Conservation (phyloP, 1,139 yeast genomes). For the Pneumocystis carinii region DNA sequence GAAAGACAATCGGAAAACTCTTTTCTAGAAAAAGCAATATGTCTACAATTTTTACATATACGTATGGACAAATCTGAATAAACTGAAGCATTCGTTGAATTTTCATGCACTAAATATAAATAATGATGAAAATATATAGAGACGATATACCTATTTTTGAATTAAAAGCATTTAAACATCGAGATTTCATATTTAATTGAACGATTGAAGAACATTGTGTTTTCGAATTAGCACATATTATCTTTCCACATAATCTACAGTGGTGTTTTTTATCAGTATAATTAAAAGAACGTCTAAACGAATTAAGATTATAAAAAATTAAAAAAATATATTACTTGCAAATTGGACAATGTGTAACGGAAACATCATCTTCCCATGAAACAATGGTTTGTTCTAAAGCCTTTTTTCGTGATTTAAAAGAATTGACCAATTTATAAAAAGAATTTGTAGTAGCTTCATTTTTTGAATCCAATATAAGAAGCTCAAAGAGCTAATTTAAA, state of each 20-base stretch:
- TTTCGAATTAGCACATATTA: constrained; percentile 57
- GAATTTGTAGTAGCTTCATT: constrained; percentile 14
- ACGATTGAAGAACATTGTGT: background rate
- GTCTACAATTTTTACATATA: background rate
- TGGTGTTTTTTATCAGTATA: constrained; percentile 65
- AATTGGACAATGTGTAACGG: constrained; percentile 41
- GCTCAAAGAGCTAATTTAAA: background rate
- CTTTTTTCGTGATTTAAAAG: constrained; percentile 5
- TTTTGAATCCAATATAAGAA: background rate
- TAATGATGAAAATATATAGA: constrained; percentile 15
- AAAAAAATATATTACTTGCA: constrained; percentile 31
- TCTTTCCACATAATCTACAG: constrained; percentile 68
- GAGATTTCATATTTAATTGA: constrained; percentile 1
- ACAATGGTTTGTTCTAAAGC: constrained; percentile 39
- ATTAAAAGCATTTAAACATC: constrained; percentile 17
- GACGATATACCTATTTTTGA: constrained; percentile 23
- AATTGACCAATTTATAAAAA: background rate
- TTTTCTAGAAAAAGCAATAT: background rate
- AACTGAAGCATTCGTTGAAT: background rate
- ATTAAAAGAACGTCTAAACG: constrained; percentile 29
- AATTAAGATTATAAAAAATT: background rate
- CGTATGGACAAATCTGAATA: background rate
- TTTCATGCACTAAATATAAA: background rate
- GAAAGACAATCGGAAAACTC: background rate
- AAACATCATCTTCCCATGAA: constrained; percentile 52